Conservation (phyloP, 1,139 yeast species). For the Suhomyces ambrosiae region DNA sequence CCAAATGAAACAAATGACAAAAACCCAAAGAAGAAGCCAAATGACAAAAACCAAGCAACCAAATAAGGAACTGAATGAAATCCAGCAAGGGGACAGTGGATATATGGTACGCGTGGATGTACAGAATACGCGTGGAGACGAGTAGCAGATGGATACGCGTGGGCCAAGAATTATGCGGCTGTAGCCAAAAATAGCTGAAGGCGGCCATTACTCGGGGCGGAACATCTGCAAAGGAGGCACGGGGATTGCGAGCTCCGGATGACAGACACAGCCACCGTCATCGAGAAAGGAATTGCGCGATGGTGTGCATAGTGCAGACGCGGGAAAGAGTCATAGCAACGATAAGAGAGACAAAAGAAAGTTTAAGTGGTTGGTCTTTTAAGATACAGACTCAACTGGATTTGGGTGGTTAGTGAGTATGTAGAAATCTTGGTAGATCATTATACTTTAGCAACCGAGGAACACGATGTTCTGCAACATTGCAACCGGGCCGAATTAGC, state of each 20-base stretch:
- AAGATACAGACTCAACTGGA: background rate
- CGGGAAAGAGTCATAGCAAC: slow-evolving; percentile 9
- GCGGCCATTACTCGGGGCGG: background rate
- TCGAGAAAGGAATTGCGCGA: slow-evolving; percentile 8
- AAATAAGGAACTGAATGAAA: slow-evolving; percentile 5
- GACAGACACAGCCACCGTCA: slow-evolving; percentile 13
- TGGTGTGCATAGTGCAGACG: slow-evolving; percentile 6
- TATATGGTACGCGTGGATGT: slow-evolving; percentile 1
- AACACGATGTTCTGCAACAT: background rate
- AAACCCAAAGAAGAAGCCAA: no score
- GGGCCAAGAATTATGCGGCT: slow-evolving; percentile 3
- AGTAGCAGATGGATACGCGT: slow-evolving; percentile 2
- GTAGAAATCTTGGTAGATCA: no score
- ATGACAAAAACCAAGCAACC: no score
- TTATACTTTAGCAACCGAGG: no score
- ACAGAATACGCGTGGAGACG: slow-evolving; percentile 3
- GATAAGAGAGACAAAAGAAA: no score
- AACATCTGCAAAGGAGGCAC: slow-evolving; percentile 10
- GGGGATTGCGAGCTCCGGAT: slow-evolving; percentile 6
- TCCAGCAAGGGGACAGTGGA: background rate
- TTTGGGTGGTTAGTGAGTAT: background rate
- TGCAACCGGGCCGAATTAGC: background rate
- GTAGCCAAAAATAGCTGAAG: slow-evolving; percentile 3
- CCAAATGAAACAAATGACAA: no score
- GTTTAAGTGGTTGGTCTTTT: background rate